Percentiles rank a stretch among this genome's conserved stretches.
Conservation (phyloP, 768 basidiomycete species). For the Chalciporus piperatus region DNA sequence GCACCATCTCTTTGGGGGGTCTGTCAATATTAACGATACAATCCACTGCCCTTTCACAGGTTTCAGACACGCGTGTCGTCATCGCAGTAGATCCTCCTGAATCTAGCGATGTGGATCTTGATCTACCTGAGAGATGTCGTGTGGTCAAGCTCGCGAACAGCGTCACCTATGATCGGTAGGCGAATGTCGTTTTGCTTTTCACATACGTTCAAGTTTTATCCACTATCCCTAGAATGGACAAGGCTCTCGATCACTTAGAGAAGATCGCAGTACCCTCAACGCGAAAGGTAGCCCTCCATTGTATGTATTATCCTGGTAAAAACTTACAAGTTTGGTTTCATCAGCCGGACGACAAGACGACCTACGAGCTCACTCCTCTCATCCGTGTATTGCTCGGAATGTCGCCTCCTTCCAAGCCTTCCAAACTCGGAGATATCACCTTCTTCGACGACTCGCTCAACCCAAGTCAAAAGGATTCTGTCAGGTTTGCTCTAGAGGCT, state of each 20-base stretch:
- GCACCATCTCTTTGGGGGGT: neutral
- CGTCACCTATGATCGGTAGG: slow-evolving; percentile 82
- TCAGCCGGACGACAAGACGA: slow-evolving; percentile 40
- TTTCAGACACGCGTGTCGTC: slow-evolving; percentile 78
- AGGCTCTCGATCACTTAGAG: slow-evolving; percentile 68
- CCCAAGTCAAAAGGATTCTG: slow-evolving; percentile 77
- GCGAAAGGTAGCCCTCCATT: slow-evolving; percentile 17
- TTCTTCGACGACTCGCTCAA: slow-evolving; percentile 83
- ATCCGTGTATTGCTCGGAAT: slow-evolving; percentile 73
- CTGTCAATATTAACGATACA: neutral
- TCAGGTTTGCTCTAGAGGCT: slow-evolving; percentile 77
- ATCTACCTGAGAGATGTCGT: slow-evolving; percentile 82
- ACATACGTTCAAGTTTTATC: neutral
- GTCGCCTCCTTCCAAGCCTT: slow-evolving; percentile 41
- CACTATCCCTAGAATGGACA: slow-evolving; percentile 70
- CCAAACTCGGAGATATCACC: slow-evolving; percentile 39
- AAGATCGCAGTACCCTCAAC: slow-evolving; percentile 33
- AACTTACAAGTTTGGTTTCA: slow-evolving; percentile 1
- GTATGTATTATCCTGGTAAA: neutral
- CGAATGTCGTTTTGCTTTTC: neutral
- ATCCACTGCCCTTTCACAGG: slow-evolving; percentile 38
- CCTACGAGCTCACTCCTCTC: slow-evolving; percentile 47
- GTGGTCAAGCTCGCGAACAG: slow-evolving; percentile 89
- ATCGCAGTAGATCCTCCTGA: slow-evolving; percentile 73
- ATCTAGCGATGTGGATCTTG: slow-evolving; percentile 58